phyloP scores from a whole-genome alignment of 805 yeast genomes.

The Barnettozyma vustinii region DNA sequence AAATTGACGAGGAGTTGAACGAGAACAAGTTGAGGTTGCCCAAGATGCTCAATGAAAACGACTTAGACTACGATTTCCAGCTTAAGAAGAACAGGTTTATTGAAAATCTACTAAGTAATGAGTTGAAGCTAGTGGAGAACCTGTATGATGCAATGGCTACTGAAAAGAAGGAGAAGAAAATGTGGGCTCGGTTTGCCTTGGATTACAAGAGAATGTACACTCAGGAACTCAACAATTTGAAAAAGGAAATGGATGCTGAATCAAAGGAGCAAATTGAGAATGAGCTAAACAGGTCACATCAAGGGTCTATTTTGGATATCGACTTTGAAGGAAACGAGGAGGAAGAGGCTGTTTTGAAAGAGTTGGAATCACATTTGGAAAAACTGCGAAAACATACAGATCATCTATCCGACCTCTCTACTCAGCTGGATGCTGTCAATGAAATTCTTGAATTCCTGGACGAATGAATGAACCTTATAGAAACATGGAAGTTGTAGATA shows the following conservation, averaged over 20 bases:
- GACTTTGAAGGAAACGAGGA: background rate
- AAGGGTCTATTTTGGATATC: slow-evolving; percentile 1
- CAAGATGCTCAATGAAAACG: slow-evolving; percentile 7
- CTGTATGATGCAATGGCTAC: slow-evolving; percentile 10
- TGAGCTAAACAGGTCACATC: background rate
- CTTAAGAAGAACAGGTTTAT: slow-evolving; percentile 14
- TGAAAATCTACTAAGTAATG: slow-evolving; percentile 16
- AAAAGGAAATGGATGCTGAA: slow-evolving; percentile 6
- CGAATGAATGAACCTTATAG: background rate
- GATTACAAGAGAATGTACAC: slow-evolving; percentile 12
- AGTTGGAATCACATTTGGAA: slow-evolving; percentile 12
- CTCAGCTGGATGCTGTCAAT: slow-evolving; percentile 9
- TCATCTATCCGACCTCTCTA: slow-evolving; percentile 9
- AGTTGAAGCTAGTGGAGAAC: slow-evolving; percentile 13
- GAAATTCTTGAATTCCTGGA: background rate
- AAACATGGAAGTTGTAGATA: no score
- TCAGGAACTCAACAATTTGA: slow-evolving; percentile 10
- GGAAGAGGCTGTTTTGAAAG: slow-evolving; percentile 10
- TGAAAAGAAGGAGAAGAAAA: slow-evolving; percentile 11
- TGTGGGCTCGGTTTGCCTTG: slow-evolving; percentile 8
- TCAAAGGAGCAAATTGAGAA: background rate
- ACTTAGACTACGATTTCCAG: slow-evolving; percentile 20
- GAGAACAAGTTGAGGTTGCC: slow-evolving; percentile 14
- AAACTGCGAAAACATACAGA: slow-evolving; percentile 12
- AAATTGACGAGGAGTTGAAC: background rate